Evolutionary conservation across 1,139 yeast species (phyloP), one percentile per base, ranked within the genome.

Genomic region (Blastobotrys malaysiensis): DNA sequence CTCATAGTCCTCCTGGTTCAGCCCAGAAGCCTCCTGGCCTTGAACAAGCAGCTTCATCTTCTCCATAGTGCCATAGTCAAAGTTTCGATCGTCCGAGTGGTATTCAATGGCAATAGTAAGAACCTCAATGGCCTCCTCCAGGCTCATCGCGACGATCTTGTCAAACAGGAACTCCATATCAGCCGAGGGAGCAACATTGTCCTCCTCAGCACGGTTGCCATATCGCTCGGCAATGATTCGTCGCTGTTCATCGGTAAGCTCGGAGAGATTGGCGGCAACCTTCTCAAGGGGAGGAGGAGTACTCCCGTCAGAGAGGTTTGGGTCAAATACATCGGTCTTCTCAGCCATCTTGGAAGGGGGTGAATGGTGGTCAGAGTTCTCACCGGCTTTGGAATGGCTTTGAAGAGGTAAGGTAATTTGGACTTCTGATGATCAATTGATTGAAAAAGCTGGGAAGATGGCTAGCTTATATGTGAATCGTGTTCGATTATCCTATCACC

Each of bases 61-160:
- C 11, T 55, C 58, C 51, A 53, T 27, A 7, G 61, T 56, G 18
- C 39, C 54, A 13, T 72, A 52, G 9, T 82, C 77, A 59, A 81
- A 76, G 62, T 82, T 83, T 49, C 76, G 73, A 65, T 82, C 88
- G 46, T 69, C 74, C 2, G 65, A 62, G 61, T 80, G 82, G 36
- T 76, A 74, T 1, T 61, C 69, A 3, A 74, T 57, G 4, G 77
- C 73, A n/a, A 71, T 67, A 49, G 67, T 62, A 50, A 82, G 68
- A 47, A 79, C 73, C 21, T 67, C 70, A 2, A 77, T 31, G 0
- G 83, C 76, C 53, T 77, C 78, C 9, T 70, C 74, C 16, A 69
- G 64, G 1, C 74, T 52, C 63, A 80, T 59, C 18, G 61, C 59
- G 20, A 68, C 69, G 51, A 78, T 69, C 59, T 76, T 76, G 45